phyloP scores from a whole-genome alignment of 192 early-diverging fungal genomes.

The Blastocladiella britannica region DNA sequence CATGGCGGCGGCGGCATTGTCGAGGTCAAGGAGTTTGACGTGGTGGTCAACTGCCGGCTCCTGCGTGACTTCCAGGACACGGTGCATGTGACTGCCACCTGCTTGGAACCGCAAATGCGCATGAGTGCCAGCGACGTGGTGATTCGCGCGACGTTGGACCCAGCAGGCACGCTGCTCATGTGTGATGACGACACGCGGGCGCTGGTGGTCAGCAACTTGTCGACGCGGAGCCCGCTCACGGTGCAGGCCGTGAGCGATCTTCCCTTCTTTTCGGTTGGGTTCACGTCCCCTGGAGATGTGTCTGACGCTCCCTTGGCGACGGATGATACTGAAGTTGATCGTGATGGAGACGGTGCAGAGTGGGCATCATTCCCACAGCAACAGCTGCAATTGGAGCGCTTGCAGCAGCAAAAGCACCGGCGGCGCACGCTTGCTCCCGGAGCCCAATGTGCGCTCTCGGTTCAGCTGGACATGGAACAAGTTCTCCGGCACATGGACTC shows the following conservation, averaged over 20 bases:
- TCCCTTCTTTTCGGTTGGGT: no score
- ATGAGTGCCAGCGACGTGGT: conserved; percentile 12
- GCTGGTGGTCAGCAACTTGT: neutral
- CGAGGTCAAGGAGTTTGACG: conserved; percentile 46
- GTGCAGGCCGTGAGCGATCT: conserved; percentile 5
- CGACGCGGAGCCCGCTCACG: neutral
- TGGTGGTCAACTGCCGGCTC: conserved; percentile 55
- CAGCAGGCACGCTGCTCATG: neutral
- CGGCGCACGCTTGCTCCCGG: neutral
- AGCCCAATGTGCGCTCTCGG: neutral
- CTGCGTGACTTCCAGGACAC: conserved; percentile 64
- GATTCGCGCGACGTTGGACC: conserved; percentile 11
- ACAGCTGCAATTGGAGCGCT: neutral
- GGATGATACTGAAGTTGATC: no score
- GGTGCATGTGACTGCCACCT: conserved; percentile 36
- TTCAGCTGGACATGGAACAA: neutral
- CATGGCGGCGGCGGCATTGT: conserved; percentile 3
- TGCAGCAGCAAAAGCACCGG: neutral
- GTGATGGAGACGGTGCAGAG: no score
- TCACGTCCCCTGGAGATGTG: no score
- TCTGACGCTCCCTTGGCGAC: neutral
- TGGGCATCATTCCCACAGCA: no score
- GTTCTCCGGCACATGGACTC: neutral
- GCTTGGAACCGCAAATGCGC: conserved; percentile 30
- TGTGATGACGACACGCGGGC: neutral